phyloP scores from a whole-genome alignment of 2,329 filamentous ascomycete genomes.

The Calonectria leucothoes region DNA sequence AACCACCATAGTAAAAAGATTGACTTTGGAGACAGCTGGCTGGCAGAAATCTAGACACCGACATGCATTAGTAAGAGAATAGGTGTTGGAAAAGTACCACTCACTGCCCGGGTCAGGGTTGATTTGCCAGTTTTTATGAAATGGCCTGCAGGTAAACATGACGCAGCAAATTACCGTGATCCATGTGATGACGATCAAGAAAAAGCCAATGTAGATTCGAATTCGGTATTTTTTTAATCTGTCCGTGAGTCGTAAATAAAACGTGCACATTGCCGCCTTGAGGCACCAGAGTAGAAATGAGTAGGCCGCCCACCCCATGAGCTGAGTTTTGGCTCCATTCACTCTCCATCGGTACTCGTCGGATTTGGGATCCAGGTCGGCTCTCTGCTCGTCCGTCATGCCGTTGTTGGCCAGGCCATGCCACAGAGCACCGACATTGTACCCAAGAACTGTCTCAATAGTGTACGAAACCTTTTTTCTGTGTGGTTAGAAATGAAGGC shows the following conservation, averaged over 20 bases:
- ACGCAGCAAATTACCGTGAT: conserved; percentile 59
- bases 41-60: conserved; percentile 45
- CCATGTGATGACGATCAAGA: conserved; percentile 58
- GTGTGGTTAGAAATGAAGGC: not conserved
- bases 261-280: conserved; percentile 64
- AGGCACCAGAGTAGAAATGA: conserved; percentile 60
- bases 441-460: conserved; percentile 59
- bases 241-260: conserved; percentile 62
- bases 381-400: conserved; percentile 62
- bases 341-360: conserved; percentile 52
- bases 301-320: conserved; percentile 65
- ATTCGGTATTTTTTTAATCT: conserved; percentile 15
- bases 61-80: not conserved
- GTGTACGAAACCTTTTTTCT: conserved; percentile 57
- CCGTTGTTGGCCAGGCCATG: conserved; percentile 63
- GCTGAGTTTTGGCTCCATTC: conserved; percentile 63
- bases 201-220: conserved; percentile 59
- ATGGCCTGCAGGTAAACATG: conserved; percentile 62
- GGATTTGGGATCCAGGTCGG: conserved; percentile 51
- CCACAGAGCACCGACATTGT: conserved; percentile 56
- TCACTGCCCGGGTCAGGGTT: conserved; percentile 65
- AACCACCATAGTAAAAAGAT: conserved; percentile 47
- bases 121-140: conserved; percentile 67
- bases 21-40: conserved; percentile 50
- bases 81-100: conserved; percentile 31